Evolutionary conservation across 2,329 filamentous ascomycete species (phyloP).

Genomic region (Penicillium sp.): DNA sequence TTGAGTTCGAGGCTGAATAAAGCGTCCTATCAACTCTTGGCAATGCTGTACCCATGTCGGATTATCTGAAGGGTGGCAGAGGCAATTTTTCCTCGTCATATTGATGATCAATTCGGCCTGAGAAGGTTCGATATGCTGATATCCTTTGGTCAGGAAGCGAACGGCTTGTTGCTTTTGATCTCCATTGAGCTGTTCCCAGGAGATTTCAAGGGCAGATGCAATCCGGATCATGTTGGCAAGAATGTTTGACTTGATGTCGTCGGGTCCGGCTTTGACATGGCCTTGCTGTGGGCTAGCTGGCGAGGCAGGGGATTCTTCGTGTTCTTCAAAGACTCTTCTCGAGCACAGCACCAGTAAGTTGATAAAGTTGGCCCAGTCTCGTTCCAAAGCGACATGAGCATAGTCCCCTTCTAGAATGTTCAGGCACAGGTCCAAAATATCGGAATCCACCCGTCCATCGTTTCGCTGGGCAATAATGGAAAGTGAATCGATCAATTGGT

Average conservation of each 20-base stretch:
- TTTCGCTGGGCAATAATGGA: constrained; percentile 38
- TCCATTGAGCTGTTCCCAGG: constrained; percentile 42
- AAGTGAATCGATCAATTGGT: constrained; percentile 41
- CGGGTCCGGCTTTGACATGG: constrained; percentile 33
- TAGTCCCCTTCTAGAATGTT: constrained; percentile 46
- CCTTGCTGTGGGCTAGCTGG: constrained; percentile 29
- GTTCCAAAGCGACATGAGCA: constrained; percentile 33
- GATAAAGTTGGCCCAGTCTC: constrained; percentile 39
- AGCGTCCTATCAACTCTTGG: constrained; percentile 40
- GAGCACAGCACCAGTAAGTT: constrained; percentile 42
- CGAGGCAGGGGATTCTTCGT: constrained; percentile 23
- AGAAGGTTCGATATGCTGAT: constrained; percentile 41
- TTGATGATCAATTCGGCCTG: constrained; percentile 46
- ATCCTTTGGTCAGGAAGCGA: constrained; percentile 41
- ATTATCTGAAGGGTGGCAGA: constrained; percentile 38
- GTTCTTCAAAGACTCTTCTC: constrained; percentile 36
- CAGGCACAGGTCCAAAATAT: constrained; percentile 46
- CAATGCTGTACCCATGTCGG: constrained; percentile 39
- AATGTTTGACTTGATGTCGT: constrained; percentile 44
- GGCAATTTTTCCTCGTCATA: constrained; percentile 36
- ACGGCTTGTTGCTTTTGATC: constrained; percentile 42
- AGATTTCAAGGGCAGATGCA: constrained; percentile 38
- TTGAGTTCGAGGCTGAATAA: constrained; percentile 43
- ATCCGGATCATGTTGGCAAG: constrained; percentile 43
- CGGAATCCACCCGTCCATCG: constrained; percentile 44